Evolutionary conservation across 1,139 yeast genomes (phyloP).

Genomic region (Yamadazyma atlantica): DNA sequence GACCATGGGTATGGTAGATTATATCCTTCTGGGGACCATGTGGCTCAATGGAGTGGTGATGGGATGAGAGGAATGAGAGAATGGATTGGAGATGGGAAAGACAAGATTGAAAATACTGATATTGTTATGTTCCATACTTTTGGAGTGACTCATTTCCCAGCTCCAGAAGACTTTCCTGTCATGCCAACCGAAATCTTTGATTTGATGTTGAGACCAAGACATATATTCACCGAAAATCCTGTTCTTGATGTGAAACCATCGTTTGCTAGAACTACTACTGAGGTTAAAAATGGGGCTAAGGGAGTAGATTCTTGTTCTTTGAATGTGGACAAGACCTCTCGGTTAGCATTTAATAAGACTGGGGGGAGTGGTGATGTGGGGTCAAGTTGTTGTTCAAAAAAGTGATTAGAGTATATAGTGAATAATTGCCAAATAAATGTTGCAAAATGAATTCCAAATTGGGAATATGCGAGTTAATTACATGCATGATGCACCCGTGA

Average conservation of each 20-base stretch:
- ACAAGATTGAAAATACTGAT: slow-evolving; percentile 64
- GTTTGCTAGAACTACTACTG: slow-evolving; percentile 60
- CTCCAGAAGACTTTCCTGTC: slow-evolving; percentile 87
- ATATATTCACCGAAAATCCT: slow-evolving; percentile 75
- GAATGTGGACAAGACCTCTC: slow-evolving; percentile 40
- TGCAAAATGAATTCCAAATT: too few relatives aligned
- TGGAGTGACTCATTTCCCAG: slow-evolving; percentile 83
- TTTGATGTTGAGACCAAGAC: slow-evolving; percentile 73
- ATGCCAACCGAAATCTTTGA: slow-evolving; percentile 86
- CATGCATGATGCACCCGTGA: background rate
- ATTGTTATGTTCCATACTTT: slow-evolving; percentile 75
- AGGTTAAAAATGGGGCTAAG: slow-evolving; percentile 43
- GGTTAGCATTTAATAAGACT: slow-evolving; percentile 37
- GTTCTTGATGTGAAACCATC: slow-evolving; percentile 74
- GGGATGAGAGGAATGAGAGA: slow-evolving; percentile 68
- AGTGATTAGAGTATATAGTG: slow-evolving; percentile 4
- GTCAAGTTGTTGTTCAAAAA: slow-evolving; percentile 23
- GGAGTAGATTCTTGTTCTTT: slow-evolving; percentile 39
- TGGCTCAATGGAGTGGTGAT: slow-evolving; percentile 78
- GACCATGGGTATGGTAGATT: slow-evolving; percentile 52
- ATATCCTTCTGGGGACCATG: slow-evolving; percentile 80
- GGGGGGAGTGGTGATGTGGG: too few relatives aligned
- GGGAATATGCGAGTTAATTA: too few relatives aligned
- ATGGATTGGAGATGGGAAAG: slow-evolving; percentile 72
- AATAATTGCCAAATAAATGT: background rate